Evolutionary conservation across 805 yeast species (phyloP).

Genomic region (Hanseniaspora pseudoguilliermondii): DNA sequence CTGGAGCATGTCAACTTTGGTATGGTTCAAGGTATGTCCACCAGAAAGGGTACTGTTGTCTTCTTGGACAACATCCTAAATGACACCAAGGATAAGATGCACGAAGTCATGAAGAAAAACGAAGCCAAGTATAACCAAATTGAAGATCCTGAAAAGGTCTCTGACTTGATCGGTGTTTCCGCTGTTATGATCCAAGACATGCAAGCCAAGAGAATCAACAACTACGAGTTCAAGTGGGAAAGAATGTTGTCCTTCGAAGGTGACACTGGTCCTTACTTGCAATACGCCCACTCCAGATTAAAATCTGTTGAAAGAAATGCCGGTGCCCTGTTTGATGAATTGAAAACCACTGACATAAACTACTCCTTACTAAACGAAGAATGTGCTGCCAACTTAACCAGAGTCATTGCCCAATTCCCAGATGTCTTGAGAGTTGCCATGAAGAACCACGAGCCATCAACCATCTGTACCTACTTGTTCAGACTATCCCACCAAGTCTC

Average conservation of each 20-base stretch:
- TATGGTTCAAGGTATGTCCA: constrained; percentile 97
- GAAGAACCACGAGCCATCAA: constrained; percentile 81
- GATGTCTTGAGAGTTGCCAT: constrained; percentile 74
- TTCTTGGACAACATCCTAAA: constrained; percentile 86
- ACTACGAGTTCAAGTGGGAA: constrained; percentile 93
- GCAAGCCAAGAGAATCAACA: constrained; percentile 93
- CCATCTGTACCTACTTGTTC: constrained; percentile 87
- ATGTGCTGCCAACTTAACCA: constrained; percentile 54
- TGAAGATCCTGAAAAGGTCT: constrained; percentile 85
- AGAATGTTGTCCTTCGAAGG: constrained; percentile 98
- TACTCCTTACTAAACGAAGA: constrained; percentile 51
- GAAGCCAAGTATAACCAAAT: constrained; percentile 84
- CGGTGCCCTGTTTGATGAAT: constrained; percentile 31
- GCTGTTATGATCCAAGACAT: constrained; percentile 99
- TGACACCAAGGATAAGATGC: constrained; percentile 88
- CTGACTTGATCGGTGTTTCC: constrained; percentile 89
- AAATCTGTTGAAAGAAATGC: constrained; percentile 88
- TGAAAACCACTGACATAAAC: constrained; percentile 39
- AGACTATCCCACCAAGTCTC: constrained; percentile 86
- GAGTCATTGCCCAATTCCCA: constrained; percentile 80
- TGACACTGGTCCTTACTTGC: constrained; percentile 97
- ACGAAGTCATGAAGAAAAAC: constrained; percentile 88
- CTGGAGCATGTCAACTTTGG: constrained; percentile 86
- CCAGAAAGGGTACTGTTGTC: constrained; percentile 97
- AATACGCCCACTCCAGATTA: constrained; percentile 94